phyloP scores from a whole-genome alignment of 129 eudicot species.

The Centella asiatica region DNA sequence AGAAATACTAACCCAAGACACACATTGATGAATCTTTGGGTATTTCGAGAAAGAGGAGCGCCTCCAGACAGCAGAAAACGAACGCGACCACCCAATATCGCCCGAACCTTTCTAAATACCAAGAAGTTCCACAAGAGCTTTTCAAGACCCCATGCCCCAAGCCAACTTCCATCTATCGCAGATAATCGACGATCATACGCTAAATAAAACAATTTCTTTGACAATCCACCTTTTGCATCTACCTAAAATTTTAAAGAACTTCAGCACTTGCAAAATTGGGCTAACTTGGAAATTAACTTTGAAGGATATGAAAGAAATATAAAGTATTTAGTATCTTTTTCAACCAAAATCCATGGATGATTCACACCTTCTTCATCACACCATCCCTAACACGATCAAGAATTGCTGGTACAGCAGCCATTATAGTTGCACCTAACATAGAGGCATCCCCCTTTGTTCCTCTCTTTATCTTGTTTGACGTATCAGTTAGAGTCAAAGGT shows the following conservation, averaged over 20 bases:
- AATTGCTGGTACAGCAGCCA: conserved; percentile 95
- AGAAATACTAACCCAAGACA: conserved; percentile 53
- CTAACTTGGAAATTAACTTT: neutral
- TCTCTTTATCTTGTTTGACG: conserved; percentile 77
- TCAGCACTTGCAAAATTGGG: neutral
- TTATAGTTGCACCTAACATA: conserved; percentile 53
- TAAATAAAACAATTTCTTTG: conserved; percentile 66
- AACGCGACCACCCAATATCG: conserved; percentile 81
- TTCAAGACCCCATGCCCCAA: conserved; percentile 97
- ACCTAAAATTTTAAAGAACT: conserved; percentile 45
- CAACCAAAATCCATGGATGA: neutral
- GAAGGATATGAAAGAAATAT: neutral
- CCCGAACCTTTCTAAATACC: conserved; percentile 68
- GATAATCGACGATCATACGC: conserved; percentile 70
- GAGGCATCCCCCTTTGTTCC: conserved; percentile 98
- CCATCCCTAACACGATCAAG: conserved; percentile 98
- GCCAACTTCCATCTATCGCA: conserved; percentile 92
- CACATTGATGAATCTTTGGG: conserved; percentile 93
- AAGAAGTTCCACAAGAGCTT: conserved; percentile 68
- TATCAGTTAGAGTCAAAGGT: conserved; percentile 89
- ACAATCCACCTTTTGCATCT: conserved; percentile 79
- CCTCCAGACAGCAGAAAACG: conserved; percentile 93
- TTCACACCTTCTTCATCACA: conserved; percentile 75
- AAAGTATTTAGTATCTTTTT: neutral
- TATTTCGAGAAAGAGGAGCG: conserved; percentile 88